Conservation (phyloP, 2,329 filamentous ascomycete species). For the Daldinia sp. region DNA sequence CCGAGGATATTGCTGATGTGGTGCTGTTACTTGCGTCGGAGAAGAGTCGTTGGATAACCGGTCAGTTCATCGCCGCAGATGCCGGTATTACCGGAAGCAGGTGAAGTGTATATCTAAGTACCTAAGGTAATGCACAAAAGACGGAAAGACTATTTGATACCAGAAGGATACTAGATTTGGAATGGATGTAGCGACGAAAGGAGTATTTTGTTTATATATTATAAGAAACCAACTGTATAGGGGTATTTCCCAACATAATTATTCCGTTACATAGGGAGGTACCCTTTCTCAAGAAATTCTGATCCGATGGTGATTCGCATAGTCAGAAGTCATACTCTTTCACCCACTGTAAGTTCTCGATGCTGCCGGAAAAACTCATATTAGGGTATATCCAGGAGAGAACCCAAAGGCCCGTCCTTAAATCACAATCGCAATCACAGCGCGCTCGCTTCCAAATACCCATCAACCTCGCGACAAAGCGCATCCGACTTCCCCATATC, state of each 20-base stretch:
- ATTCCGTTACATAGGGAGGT: neutral
- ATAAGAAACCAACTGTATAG: neutral
- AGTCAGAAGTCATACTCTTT: neutral
- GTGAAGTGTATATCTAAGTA: neutral
- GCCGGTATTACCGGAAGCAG: constrained; percentile 47
- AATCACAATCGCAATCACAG: neutral
- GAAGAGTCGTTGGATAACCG: constrained; percentile 53
- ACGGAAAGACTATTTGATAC: neutral
- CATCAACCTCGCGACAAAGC: constrained; percentile 45
- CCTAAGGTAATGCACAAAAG: neutral
- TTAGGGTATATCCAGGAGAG: neutral
- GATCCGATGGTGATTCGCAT: neutral
- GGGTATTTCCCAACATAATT: neutral
- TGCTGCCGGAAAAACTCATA: neutral
- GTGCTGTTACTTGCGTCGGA: constrained; percentile 50
- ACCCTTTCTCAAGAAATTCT: neutral
- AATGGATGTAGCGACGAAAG: neutral
- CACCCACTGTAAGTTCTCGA: neutral
- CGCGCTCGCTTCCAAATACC: constrained; percentile 24
- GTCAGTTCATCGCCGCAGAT: constrained; percentile 51
- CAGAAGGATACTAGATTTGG: neutral
- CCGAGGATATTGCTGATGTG: constrained; percentile 51
- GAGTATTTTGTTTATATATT: constrained; percentile 11
- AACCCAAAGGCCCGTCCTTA: constrained; percentile 12
- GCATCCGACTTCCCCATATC: constrained; percentile 40